These are phyloP conservation scores for Phaseolus lunatus DNA, from an alignment of 306 rosid genomes.

Conservation along the genomic window DNA sequence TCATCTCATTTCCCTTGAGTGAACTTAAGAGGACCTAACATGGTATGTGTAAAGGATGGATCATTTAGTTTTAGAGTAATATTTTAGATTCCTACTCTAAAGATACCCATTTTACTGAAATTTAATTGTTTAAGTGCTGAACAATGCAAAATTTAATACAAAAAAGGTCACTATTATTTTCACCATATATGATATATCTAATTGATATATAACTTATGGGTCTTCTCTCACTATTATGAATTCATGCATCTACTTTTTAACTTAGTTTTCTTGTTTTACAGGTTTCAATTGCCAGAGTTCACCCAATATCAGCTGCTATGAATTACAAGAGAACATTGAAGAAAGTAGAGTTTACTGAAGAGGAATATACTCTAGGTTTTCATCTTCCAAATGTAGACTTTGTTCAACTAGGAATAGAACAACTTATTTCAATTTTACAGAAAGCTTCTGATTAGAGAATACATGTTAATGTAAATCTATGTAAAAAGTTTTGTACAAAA, in stretches of 20 bases:
- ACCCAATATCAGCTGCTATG: constrained; percentile 63
- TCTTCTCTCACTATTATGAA: not conserved
- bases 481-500: constrained; percentile 1
- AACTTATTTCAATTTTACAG: constrained; percentile 56
- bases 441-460: constrained; percentile 27
- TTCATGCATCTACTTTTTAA: not conserved
- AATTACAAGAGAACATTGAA: constrained; percentile 63
- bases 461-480: constrained; percentile 24
- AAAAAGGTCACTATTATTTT: not conserved
- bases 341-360: constrained; percentile 56
- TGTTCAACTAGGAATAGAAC: constrained; percentile 56
- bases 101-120: not conserved
- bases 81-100: constrained; percentile 2
- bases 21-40: not conserved
- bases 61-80: constrained; percentile 9
- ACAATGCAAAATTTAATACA: not conserved
- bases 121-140: not conserved
- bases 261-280: constrained; percentile 41
- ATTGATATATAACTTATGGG: not conserved
- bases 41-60: not conserved
- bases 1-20: constrained; percentile 13
- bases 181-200: too few species aligned
- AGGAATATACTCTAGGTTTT: constrained; percentile 64
- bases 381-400: constrained; percentile 72
- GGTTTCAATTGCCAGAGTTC: constrained; percentile 79